Evolutionary conservation across 768 basidiomycete genomes (phyloP).

Genomic region (Asterophora lycoperdoides): DNA sequence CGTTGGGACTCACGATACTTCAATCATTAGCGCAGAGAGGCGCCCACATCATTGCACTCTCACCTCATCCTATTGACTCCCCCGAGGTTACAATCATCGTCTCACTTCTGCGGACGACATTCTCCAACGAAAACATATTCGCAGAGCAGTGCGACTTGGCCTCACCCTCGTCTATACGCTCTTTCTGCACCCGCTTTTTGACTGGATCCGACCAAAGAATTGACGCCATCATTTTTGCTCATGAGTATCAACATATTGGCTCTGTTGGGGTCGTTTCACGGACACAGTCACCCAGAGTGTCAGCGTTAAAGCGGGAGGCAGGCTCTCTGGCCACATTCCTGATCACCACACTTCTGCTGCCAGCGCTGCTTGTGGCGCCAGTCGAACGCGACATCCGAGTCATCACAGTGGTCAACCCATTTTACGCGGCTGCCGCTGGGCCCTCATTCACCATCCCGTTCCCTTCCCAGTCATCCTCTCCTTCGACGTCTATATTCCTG

Average conservation of each 20-base stretch:
- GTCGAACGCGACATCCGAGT: constrained; percentile 90
- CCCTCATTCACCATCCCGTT: constrained; percentile 29
- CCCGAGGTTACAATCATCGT: constrained; percentile 56
- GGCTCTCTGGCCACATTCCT: constrained; percentile 71
- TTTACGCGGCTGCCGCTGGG: constrained; percentile 77
- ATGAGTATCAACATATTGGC: constrained; percentile 70
- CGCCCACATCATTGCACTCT: constrained; percentile 75
- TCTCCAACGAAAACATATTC: constrained; percentile 72
- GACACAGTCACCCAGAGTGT: constrained; percentile 16
- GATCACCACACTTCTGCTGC: constrained; percentile 73
- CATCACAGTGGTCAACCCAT: constrained; percentile 81
- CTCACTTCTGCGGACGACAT: constrained; percentile 60
- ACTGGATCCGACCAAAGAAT: constrained; percentile 61
- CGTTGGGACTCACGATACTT: constrained; percentile 64
- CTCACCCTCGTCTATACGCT: constrained; percentile 61
- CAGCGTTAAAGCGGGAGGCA: constrained; percentile 39
- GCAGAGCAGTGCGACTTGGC: constrained; percentile 75
- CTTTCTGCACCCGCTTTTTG: constrained; percentile 66
- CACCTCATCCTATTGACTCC: constrained; percentile 53
- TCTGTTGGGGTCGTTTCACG: constrained; percentile 29
- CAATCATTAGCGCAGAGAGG: constrained; percentile 68
- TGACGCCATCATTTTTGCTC: constrained; percentile 76
- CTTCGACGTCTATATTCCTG: constrained; percentile 37
- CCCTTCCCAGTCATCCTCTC: constrained; percentile 13
- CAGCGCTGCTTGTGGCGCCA: constrained; percentile 75